Evolutionary conservation across 1,139 yeast genomes (phyloP).

Genomic region (Yamadazyma conglobata): DNA sequence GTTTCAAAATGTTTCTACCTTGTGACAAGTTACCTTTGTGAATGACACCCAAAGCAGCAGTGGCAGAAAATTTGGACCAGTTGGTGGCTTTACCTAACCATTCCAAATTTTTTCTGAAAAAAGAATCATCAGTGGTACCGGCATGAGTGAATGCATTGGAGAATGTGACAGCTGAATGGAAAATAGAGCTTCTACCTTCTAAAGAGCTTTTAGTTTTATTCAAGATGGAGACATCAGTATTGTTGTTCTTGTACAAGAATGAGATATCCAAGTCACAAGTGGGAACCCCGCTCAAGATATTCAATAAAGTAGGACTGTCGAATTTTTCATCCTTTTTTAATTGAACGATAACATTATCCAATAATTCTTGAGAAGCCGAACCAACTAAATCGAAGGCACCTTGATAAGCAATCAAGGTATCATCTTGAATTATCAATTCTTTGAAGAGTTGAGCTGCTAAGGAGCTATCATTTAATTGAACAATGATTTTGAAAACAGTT

Average conservation of each 20-base stretch:
- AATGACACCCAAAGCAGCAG: slow-evolving; percentile 97
- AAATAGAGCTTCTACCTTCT: slow-evolving; percentile 90
- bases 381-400: slow-evolving; percentile 93
- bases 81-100: slow-evolving; percentile 97
- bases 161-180: slow-evolving; percentile 94
- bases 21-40: slow-evolving; percentile 93
- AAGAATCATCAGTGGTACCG: slow-evolving; percentile 94
- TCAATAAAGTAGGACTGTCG: slow-evolving; percentile 46
- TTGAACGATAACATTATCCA: slow-evolving; percentile 54
- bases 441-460: slow-evolving; percentile 69
- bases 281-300: slow-evolving; percentile 87
- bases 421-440: slow-evolving; percentile 45
- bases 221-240: slow-evolving; percentile 78
- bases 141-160: slow-evolving; percentile 94
- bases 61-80: slow-evolving; percentile 97
- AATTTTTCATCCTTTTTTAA: slow-evolving; percentile 44
- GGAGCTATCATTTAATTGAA: slow-evolving; percentile 74
- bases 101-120: slow-evolving; percentile 84
- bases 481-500: slow-evolving; percentile 79
- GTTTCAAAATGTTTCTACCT: slow-evolving; percentile 83
- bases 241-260: slow-evolving; percentile 80
- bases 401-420: slow-evolving; percentile 70
- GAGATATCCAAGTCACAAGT: slow-evolving; percentile 92
- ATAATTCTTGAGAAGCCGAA: slow-evolving; percentile 88
- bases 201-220: slow-evolving; percentile 76